These are phyloP conservation scores for Tolypocladium ovalisporum DNA, from an alignment of 2,329 filamentous ascomycete genomes.

Conservation along the genomic window DNA sequence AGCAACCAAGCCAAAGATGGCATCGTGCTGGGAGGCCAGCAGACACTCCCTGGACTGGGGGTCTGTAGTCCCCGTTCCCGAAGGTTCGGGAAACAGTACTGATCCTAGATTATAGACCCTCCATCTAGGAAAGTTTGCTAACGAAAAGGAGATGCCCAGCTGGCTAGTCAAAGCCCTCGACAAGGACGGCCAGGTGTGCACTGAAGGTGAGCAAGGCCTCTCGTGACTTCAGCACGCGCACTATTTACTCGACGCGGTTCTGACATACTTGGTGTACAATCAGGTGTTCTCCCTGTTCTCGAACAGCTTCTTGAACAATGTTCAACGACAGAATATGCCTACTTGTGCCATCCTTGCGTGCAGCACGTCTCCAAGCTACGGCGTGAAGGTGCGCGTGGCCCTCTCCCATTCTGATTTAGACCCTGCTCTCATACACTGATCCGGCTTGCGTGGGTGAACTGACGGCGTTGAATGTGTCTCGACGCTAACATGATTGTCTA, in stretches of 20 bases:
- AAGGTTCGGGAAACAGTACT: background rate
- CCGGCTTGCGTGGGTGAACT: background rate
- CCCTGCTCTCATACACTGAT: background rate
- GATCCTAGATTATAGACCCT: conserved; percentile 27
- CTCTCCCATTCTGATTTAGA: background rate
- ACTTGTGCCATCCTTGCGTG: conserved; percentile 66
- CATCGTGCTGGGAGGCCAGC: background rate
- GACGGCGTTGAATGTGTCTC: background rate
- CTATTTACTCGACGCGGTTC: background rate
- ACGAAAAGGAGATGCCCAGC: conserved; percentile 64
- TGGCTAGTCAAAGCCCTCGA: conserved; percentile 55
- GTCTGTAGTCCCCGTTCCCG: background rate
- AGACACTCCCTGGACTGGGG: background rate
- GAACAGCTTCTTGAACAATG: conserved; percentile 55
- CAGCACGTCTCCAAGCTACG: conserved; percentile 73
- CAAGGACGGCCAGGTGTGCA: conserved; percentile 42
- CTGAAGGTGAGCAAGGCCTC: conserved; percentile 30
- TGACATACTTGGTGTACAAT: conserved; percentile 5
- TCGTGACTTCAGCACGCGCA: background rate
- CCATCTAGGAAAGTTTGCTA: conserved; percentile 61
- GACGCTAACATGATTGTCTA: background rate
- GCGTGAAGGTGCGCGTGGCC: conserved; percentile 46
- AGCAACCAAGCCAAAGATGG: too few relatives aligned
- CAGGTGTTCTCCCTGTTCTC: conserved; percentile 51
- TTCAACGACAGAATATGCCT: conserved; percentile 52